Evolutionary conservation across 225 moss, liverwort and hornwort species (phyloP), one percentile per base, ranked within the genome.

Genomic region (Physcomitrium patens): DNA sequence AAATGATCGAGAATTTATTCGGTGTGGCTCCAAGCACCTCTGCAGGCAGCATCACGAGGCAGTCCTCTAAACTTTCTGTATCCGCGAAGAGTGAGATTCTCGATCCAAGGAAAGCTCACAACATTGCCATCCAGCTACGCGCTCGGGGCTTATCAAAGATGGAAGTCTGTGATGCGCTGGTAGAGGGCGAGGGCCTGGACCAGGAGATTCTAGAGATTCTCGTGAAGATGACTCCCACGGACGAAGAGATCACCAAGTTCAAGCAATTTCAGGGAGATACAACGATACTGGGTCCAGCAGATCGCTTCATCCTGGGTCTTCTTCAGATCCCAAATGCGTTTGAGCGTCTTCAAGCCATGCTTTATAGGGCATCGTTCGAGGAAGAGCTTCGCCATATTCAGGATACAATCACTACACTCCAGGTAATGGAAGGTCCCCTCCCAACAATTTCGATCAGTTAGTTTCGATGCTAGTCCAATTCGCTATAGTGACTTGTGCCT

Each of bases 81-180:
- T 24, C 75, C 15, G 81, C 61, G 67, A 78, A 76, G 65, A n/a
- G 12, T 9, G 77, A 81, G 12, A 67, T 94, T 22, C 78, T 94
- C 20, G 94, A 94, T 78, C 78, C 86, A 20, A 84, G 86, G 54
- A 94, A 90, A 69, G 88, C 94, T 31, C 94, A 91, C 63, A 91
- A 91, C 53, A 86, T 94, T 74, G 82, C 94, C 11, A 94, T 94
- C 50, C 94, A 94, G 79, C 80, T 94, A 15, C 91, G 91, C 46
- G 94, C 89, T 8, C 82, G 91, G 72, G 94, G 88, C 24, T 76
- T 94, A 42, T 82, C 90, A 17, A 90, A 81, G 20, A 70, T 76
- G 12, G 94, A 91, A 84, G 74, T 94, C 26, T 83, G 88, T 61
- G 91, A 90, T 60, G 88, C 86, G 49, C 74, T 94, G 80, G 70